Conservation (phyloP, 2,329 filamentous ascomycete genomes). For the Phaeosphaeria sp. region DNA sequence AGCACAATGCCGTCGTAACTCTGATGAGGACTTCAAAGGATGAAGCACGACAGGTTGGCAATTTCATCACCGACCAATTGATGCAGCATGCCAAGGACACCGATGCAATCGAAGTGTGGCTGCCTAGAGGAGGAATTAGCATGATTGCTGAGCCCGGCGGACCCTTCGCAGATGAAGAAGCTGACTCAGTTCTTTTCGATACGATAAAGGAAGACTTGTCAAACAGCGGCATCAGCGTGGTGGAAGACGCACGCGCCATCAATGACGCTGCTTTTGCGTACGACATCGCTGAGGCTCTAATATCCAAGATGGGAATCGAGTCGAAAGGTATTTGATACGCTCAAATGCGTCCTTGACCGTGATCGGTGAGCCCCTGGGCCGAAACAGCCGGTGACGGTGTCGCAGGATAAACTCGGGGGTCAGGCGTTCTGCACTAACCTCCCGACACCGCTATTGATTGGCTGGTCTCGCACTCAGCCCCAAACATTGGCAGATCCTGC, state of each 20-base stretch:
- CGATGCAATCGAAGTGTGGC: conserved; percentile 60
- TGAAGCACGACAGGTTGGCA: conserved; percentile 63
- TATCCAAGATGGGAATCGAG: conserved; percentile 23
- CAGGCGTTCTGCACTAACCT: conserved; percentile 1
- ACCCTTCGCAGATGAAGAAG: conserved; percentile 60
- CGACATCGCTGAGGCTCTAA: conserved; percentile 54
- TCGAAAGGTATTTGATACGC: conserved; percentile 1
- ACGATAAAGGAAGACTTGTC: conserved; percentile 58
- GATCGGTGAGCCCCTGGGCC: neutral
- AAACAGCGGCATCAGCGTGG: conserved; percentile 57
- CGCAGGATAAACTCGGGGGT: neutral
- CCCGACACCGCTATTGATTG: neutral
- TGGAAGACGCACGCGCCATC: conserved; percentile 59
- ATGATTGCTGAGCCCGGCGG: conserved; percentile 61
- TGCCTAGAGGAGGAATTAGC: conserved; percentile 68
- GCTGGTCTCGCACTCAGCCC: neutral
- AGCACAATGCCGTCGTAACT: conserved; percentile 72
- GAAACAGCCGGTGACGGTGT: conserved; percentile 1
- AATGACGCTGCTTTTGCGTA: conserved; percentile 62
- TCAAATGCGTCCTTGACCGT: neutral
- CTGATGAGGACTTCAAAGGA: conserved; percentile 68
- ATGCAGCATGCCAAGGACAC: conserved; percentile 47
- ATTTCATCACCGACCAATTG: conserved; percentile 63
- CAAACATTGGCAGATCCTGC: conserved; percentile 1
- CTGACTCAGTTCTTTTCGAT: conserved; percentile 56